A percentile compares a stretch with the other conserved stretches of the same genome.
Evolutionary conservation across 768 basidiomycete species (phyloP).

Genomic region (Pleurotus salmoneostramineus): DNA sequence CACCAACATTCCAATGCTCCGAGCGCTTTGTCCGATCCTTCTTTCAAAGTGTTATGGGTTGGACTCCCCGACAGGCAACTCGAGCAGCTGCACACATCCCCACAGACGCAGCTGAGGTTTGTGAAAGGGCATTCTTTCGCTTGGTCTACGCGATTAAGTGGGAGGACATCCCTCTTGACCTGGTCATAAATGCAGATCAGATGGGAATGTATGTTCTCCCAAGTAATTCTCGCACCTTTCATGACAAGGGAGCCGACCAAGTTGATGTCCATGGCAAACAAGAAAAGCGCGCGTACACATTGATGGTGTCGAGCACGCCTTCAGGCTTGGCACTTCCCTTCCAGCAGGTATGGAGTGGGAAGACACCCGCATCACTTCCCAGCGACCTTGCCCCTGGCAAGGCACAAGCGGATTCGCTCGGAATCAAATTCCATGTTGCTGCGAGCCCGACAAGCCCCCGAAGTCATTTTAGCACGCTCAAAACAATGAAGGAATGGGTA

Average conservation of each 20-base stretch:
- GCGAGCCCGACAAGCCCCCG: constrained; percentile 14
- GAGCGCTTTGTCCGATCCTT: constrained; percentile 15
- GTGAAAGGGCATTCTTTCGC: constrained; percentile 15
- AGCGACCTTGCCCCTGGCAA: constrained; percentile 6
- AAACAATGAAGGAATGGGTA: constrained; percentile 21
- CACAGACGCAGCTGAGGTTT: constrained; percentile 6
- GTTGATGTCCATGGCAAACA: constrained; percentile 21
- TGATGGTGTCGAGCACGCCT: constrained; percentile 19
- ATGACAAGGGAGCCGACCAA: constrained; percentile 15
- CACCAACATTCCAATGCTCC: constrained; percentile 11
- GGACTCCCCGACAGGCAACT: constrained; percentile 14
- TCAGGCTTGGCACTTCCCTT: constrained; percentile 24
- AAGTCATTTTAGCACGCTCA: constrained; percentile 22
- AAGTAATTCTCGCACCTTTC: constrained; percentile 12
- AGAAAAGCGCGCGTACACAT: constrained; percentile 25
- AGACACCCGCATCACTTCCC: constrained; percentile 14
- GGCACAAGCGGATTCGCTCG: constrained; percentile 17
- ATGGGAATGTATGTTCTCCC: constrained; percentile 14
- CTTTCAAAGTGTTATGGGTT: constrained; percentile 15
- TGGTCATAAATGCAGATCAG: constrained; percentile 20
- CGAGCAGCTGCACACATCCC: constrained; percentile 16
- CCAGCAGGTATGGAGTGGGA: constrained; percentile 23
- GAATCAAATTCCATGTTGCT: constrained; percentile 17
- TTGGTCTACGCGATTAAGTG: constrained; percentile 11
- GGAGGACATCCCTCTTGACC: not conserved